phyloP scores from a whole-genome alignment of 192 early-diverging fungal genomes.

The Coemansia asiatica region DNA sequence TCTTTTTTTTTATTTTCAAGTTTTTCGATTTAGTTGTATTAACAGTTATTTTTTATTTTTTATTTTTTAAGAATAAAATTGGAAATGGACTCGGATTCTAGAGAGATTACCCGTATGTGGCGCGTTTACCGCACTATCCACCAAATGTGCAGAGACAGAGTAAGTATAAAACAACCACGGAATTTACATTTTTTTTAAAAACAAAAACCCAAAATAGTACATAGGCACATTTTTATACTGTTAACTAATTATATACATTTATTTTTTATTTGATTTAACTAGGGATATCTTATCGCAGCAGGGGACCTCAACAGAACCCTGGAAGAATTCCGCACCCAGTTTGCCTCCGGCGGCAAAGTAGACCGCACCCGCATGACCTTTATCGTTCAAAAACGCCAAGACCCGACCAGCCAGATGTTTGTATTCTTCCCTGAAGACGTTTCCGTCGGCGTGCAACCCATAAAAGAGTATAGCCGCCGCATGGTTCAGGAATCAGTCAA shows the following conservation, averaged over 20 bases:
- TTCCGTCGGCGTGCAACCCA: slow-evolving; percentile 85
- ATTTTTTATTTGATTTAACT: no score
- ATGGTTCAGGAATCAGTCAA: slow-evolving; percentile 84
- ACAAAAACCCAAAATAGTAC: neutral
- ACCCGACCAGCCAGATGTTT: slow-evolving; percentile 80
- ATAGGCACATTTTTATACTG: neutral
- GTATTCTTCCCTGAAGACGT: slow-evolving; percentile 91
- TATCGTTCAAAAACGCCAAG: slow-evolving; percentile 77
- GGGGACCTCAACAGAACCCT: slow-evolving; percentile 80
- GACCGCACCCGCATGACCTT: slow-evolving; percentile 81
- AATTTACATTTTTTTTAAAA: neutral
- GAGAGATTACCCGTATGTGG: slow-evolving; percentile 73
- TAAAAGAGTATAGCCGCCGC: slow-evolving; percentile 73
- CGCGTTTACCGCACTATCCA: slow-evolving; percentile 86
- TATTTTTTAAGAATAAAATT: neutral
- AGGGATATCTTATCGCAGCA: slow-evolving; percentile 81
- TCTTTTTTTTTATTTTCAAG: neutral
- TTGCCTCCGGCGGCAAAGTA: slow-evolving; percentile 69
- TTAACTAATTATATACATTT: no score
- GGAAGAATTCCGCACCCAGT: slow-evolving; percentile 71
- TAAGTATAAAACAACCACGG: slow-evolving; percentile 48
- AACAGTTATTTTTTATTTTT: neutral
- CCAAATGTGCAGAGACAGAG: slow-evolving; percentile 83
- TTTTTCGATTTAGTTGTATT: neutral
- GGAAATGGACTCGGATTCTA: slow-evolving; percentile 38